A percentile compares a stretch with the other conserved stretches of the same genome.
These are phyloP conservation scores for Chrysoporthe deuterocubensis DNA, from an alignment of 2,329 filamentous ascomycete genomes.

Conservation along the genomic window DNA sequence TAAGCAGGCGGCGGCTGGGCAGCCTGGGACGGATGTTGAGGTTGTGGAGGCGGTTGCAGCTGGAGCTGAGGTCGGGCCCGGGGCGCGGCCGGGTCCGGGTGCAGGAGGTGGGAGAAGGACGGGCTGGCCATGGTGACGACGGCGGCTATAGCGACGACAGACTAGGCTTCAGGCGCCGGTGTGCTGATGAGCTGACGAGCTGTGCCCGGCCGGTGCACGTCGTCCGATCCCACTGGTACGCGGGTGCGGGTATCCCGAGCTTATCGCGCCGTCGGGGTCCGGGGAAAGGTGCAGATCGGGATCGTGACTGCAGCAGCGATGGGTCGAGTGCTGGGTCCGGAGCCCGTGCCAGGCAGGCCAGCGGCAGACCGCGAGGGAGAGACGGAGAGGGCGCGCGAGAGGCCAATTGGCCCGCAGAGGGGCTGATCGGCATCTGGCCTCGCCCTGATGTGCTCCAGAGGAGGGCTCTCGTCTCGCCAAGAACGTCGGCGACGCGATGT, in stretches of 20 bases:
- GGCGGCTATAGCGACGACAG: background rate
- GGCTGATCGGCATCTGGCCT: background rate
- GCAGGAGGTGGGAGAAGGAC: constrained; percentile 31
- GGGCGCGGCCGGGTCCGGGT: constrained; percentile 18
- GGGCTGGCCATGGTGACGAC: constrained; percentile 28
- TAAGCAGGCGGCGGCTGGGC: constrained; percentile 3
- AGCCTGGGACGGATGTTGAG: constrained; percentile 1
- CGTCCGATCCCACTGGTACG: background rate
- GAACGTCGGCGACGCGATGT: too few species aligned
- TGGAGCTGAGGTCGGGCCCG: constrained; percentile 10
- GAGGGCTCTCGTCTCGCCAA: too few species aligned
- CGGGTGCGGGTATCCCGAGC: background rate
- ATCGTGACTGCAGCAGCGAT: background rate
- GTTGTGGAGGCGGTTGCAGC: constrained; percentile 3
- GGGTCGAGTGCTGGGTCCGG: background rate
- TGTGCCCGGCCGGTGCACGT: background rate
- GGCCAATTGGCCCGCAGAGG: constrained; percentile 17
- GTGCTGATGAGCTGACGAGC: background rate
- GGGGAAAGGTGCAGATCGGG: background rate
- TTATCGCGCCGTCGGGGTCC: background rate
- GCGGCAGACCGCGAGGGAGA: background rate
- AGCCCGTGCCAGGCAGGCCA: background rate
- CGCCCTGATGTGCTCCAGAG: background rate
- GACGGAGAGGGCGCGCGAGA: background rate
- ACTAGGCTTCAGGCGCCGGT: background rate